A percentile compares a stretch with the other conserved stretches of the same genome.
Conservation (phyloP, 2,329 filamentous ascomycete genomes). For the Aspergillus sp. region DNA sequence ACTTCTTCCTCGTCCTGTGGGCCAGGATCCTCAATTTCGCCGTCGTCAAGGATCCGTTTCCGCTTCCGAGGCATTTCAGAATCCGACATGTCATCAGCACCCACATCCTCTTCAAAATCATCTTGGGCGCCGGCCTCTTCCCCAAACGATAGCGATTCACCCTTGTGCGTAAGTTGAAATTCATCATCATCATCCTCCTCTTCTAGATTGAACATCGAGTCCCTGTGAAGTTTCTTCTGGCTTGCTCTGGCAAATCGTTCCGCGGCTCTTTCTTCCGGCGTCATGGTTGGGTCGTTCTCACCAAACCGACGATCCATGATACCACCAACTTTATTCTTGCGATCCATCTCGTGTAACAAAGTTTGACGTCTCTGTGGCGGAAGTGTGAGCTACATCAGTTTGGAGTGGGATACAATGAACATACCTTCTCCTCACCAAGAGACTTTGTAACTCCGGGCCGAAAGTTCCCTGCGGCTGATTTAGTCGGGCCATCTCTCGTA, state of each 20-base stretch:
- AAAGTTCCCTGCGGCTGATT: constrained; percentile 58
- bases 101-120: constrained; percentile 79
- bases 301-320: constrained; percentile 92
- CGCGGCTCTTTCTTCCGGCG: constrained; percentile 85
- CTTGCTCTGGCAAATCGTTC: constrained; percentile 90
- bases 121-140: constrained; percentile 54
- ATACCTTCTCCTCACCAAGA: constrained; percentile 77
- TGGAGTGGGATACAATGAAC: constrained; percentile 25
- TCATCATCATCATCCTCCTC: constrained; percentile 80
- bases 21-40: constrained; percentile 38
- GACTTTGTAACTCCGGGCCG: constrained; percentile 84
- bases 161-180: constrained; percentile 76
- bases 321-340: constrained; percentile 85
- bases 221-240: constrained; percentile 73
- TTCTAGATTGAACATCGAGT: constrained; percentile 85
- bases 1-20: constrained; percentile 54
- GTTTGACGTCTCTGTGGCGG: constrained; percentile 68
- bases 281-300: constrained; percentile 92
- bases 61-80: constrained; percentile 52
- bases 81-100: constrained; percentile 59
- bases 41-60: constrained; percentile 48
- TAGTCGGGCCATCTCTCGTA: constrained; percentile 56
- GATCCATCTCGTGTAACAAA: constrained; percentile 84
- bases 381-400: constrained; percentile 13
- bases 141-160: constrained; percentile 69